Percentiles rank a stretch among this genome's conserved stretches.
phyloP scores from a whole-genome alignment of 2,329 filamentous ascomycete genomes.

The Xylaria sp. region DNA sequence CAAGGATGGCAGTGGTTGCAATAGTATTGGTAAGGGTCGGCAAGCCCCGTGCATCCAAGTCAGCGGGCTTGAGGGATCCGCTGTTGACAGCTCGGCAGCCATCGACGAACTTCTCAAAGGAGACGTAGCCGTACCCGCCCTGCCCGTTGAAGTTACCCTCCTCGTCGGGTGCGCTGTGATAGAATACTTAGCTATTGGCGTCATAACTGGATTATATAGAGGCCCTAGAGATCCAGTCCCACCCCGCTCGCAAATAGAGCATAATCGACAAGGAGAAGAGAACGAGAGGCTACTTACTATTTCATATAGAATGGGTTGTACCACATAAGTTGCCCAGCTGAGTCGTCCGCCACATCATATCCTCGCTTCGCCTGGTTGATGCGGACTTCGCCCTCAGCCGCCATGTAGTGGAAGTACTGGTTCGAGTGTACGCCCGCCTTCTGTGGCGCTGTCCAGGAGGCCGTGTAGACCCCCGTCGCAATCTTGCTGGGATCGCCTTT shows the following conservation, averaged over 20 bases:
- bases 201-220: background rate
- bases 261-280: background rate
- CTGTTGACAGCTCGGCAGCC: conserved; percentile 80
- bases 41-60: conserved; percentile 79
- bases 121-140: conserved; percentile 90
- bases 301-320: conserved; percentile 97
- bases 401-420: conserved; percentile 97
- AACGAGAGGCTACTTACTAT: conserved; percentile 53
- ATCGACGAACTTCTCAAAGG: conserved; percentile 95
- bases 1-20: conserved; percentile 87
- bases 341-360: conserved; percentile 92
- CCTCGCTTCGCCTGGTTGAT: conserved; percentile 93
- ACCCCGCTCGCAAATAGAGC: background rate
- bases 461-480: conserved; percentile 89
- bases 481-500: conserved; percentile 70
- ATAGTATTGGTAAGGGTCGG: conserved; percentile 90
- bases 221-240: background rate
- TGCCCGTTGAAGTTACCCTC: conserved; percentile 94
- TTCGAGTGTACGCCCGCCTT: conserved; percentile 94
- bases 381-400: conserved; percentile 79
- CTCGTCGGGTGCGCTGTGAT: conserved; percentile 74
- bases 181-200: background rate
- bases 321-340: conserved; percentile 73
- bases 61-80: conserved; percentile 71
- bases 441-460: conserved; percentile 92